Base-by-base conservation (phyloP, 2,329 filamentous ascomycete species). In the Phaeoacremonium minimum region DNA sequence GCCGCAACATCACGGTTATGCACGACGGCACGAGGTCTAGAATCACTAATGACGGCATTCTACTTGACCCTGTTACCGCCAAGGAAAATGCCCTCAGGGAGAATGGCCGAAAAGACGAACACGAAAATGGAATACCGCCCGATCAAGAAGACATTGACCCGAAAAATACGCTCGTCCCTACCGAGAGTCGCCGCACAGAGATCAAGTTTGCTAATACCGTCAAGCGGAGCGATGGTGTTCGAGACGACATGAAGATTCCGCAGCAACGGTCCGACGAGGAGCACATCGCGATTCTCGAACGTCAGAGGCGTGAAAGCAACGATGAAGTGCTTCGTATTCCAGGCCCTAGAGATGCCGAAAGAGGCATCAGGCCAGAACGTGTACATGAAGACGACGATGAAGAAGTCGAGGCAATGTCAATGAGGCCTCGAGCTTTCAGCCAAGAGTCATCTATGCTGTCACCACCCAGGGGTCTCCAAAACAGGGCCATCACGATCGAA, bases 291-390 rank as follows among this genome's bases (percentile, higher is more conserved):
- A 93, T 97, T 50, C 59, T 96, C 12, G 80, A 95, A 57, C 83
- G 85, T 19, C 91, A 96, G 57, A 78, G 89, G 26, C 83, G 87
- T 38, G 71, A 70, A 2, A 79, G 80, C 43, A 82, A 85, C 38
- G 83, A 80, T 36, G 80, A 82, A 20, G 80, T 89, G 1, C 66
- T 97, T 30, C 83, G 88, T 28, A 97, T 98, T 49, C 93, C 93
- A 0, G 90, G 90, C 15, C 93, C 93, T 1, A 74, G 90, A 49
- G 93, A 97, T 53, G 90, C 85, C 33, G 93, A 98, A 50, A 78
- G 80, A 34, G 93, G 91, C 17, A 73, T 87, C 42, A 69, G 81
- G 8, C 90, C 90, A 3, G 66, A 69, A 38, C 66, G 70, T 18
- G 59, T 80, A 3, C 55, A 61, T 4, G 56, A 58, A 13, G 55